Conservation (phyloP, 768 basidiomycete species). For the Boletus fagicola region DNA sequence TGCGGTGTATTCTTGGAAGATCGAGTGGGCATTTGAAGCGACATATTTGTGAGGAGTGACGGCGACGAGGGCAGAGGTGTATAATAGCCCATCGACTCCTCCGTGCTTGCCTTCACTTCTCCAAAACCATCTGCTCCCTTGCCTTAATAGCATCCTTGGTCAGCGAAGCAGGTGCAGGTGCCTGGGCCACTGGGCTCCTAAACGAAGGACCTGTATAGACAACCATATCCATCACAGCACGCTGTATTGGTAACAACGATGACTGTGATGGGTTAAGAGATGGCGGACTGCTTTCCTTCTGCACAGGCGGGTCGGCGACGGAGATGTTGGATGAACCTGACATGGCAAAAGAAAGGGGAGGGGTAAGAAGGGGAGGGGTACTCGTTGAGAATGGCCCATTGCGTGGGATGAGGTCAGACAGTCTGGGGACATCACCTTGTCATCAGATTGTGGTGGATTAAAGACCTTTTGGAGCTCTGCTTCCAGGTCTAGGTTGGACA, state of each 20-base stretch:
- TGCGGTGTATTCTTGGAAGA: no score
- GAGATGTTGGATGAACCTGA: slow-evolving; percentile 18
- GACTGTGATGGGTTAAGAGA: slow-evolving; percentile 5
- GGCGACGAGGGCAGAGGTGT: no score
- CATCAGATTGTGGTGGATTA: no score
- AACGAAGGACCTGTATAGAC: slow-evolving; percentile 31
- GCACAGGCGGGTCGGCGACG: slow-evolving; percentile 5
- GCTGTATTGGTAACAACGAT: slow-evolving; percentile 42
- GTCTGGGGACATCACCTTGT: no score
- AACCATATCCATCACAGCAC: slow-evolving; percentile 53
- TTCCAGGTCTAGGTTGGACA: no score
- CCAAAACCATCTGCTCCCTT: slow-evolving; percentile 67
- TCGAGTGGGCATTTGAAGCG: no score
- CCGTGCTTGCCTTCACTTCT: slow-evolving; percentile 64
- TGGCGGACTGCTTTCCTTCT: slow-evolving; percentile 4
- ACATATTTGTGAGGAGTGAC: no score
- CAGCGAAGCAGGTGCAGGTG: slow-evolving; percentile 43
- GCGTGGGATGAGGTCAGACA: no score
- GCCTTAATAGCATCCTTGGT: slow-evolving; percentile 65
- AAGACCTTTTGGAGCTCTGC: no score
- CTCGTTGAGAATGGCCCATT: no score
- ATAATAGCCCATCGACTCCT: no score
- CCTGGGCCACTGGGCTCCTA: slow-evolving; percentile 32
- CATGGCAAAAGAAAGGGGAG: slow-evolving; percentile 19
- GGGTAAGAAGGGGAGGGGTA: slow-evolving; percentile 25